Evolutionary conservation across 768 basidiomycete species (phyloP), one percentile per base, ranked within the genome.

Genomic region (Suillus decipiens): DNA sequence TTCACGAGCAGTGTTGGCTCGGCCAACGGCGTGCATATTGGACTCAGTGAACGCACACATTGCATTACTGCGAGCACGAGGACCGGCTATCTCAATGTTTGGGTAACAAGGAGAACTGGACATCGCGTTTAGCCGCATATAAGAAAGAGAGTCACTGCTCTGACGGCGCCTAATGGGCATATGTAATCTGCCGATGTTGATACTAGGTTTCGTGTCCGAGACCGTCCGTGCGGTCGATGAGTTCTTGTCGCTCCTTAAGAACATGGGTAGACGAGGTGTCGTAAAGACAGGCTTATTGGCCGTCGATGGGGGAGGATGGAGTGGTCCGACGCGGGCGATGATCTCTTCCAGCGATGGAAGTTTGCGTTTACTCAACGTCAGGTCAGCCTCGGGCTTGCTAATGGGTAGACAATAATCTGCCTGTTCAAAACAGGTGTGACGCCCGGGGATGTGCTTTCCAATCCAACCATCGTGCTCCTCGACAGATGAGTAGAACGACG

Each of bases 261-360:
- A 79, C 34, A 71, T 69, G 31, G 78, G 78, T 42, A 79, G 69
- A 56, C 76, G 78, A 39, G 63, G 24, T 57, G 56, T 31, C 11
- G 28, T 12, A 3, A 57, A 28, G 10, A 41, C 28, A 31, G 39
- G 39, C 28, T 41, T 24, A 12, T 28, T 41, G 56, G 24, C 17
- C 11, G 31, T 31, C 11, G 39, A 28, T 24, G 56, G 37, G 55
- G 55, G 39, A 57, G 56, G 24, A 33, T 34, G 61, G 33, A 28
- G 42, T 48, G 42, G 28, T 24, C 79, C 81, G 68, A 90, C 68
- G 65, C 81, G 89, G 47, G 89, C 86, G 37, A 86, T 84, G 63
- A 92, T 92, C 70, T 92, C 87, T 67, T 90, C 90, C 64, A 93
- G 84, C 31, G 90, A 92, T 24, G 90, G 90, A 42, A 87, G 70